Evolutionary conservation across 2,329 filamentous ascomycete genomes (phyloP).

Genomic region (Pseudogymnoascus sp.): DNA sequence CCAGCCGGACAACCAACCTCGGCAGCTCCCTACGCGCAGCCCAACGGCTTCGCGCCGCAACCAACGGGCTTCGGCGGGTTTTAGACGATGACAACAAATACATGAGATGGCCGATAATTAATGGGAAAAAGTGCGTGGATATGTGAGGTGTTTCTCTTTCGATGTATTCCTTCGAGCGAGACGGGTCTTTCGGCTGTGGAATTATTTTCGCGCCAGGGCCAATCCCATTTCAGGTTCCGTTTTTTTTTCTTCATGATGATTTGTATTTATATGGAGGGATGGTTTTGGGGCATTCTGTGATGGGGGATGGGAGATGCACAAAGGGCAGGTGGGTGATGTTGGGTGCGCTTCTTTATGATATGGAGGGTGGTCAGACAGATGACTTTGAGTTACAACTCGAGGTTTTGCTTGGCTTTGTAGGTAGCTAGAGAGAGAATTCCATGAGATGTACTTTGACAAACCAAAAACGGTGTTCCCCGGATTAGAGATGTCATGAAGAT

Average conservation of each 20-base stretch:
- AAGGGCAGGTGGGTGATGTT: slow-evolving; percentile 17
- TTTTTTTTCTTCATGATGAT: slow-evolving; percentile 11
- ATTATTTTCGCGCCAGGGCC: slow-evolving; percentile 1
- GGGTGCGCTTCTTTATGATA: slow-evolving; percentile 16
- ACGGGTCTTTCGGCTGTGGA: not conserved
- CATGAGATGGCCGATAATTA: slow-evolving; percentile 13
- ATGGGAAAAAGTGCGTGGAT: not conserved
- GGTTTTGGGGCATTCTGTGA: slow-evolving; percentile 33
- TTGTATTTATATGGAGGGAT: slow-evolving; percentile 7
- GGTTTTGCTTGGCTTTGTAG: slow-evolving; percentile 9
- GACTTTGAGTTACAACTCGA: not conserved
- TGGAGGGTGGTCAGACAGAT: not conserved
- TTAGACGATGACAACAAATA: slow-evolving; percentile 29
- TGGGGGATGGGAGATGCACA: slow-evolving; percentile 38
- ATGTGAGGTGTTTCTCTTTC: slow-evolving; percentile 1
- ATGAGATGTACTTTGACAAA: slow-evolving; percentile 1
- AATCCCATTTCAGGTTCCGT: slow-evolving; percentile 1
- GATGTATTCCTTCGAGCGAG: slow-evolving; percentile 4
- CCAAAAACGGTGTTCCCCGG: not conserved
- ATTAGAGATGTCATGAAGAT: not conserved
- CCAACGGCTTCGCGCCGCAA: slow-evolving; percentile 86
- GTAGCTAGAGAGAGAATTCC: slow-evolving; percentile 9
- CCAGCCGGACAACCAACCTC: slow-evolving; percentile 53
- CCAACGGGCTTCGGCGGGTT: slow-evolving; percentile 67
- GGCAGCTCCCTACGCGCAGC: slow-evolving; percentile 66